Evolutionary conservation across 2,329 filamentous ascomycete genomes (phyloP), one percentile per base, ranked within the genome.

Genomic region (Diplodia intermedia): DNA sequence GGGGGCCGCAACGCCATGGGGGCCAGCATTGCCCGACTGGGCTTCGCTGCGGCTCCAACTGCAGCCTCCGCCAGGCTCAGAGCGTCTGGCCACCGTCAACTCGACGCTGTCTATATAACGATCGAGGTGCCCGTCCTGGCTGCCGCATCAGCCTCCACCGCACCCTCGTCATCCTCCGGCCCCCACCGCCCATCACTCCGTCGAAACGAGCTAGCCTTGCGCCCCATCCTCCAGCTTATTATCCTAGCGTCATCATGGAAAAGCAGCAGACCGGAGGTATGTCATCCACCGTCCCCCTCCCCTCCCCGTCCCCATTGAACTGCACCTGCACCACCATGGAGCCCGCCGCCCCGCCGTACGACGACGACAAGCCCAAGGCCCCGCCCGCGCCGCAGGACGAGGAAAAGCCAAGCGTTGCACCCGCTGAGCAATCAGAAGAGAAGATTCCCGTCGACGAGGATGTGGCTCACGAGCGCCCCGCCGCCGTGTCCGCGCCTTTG

Each of bases 231-330:
- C 18, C 40, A 50, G 33, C 40, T 47, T 55, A 26, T 26, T 65
- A 54, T 65, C 49, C 54, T 65, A 65, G 62, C 38, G 62, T 55
- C 43, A 61, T 52, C n/a, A 67, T 67, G 66, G 66, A 67, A 49
- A 67, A 67, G 36, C 55, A 67, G 8, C 15, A 43, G 4, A 60
- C 49, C 26, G 66, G 47, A 18, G 55, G 65, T 67, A 67, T 43
- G 66, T 67, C 54, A 20, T 56, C 40, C 14, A 14, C 49, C 33
- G 23, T 5, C 20, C 14, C 47, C 18, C 36, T 36, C 26, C 36
- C 47, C 29, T 26, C 56, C 33, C 26, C n/a, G 18, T 47, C 49
- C 36, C 26, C 57, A 62, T 20, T 33, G 26, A 50, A 49, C 23
- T 40, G 20, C 38, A 4, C 23, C 20, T 11, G 12, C 12, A 23